Evolutionary conservation across 345 rosid genomes (phyloP), one percentile per base, ranked within the genome.

Genomic region (Aethionema arabicum): DNA sequence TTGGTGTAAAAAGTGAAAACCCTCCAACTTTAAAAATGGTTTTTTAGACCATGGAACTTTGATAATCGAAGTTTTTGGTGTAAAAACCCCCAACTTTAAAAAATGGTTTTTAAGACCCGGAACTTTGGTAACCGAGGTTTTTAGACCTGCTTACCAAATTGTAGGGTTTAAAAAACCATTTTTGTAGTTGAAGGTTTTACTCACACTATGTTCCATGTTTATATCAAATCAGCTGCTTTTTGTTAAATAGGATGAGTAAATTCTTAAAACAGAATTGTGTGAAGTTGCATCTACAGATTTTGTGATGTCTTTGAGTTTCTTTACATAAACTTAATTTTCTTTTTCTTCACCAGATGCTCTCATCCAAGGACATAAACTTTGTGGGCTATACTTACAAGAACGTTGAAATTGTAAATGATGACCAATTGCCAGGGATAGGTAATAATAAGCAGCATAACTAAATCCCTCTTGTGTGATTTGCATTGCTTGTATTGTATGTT

Each of bases 321-420:
- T 55, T 55, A 44, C 46, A 27, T 56, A 16, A 35, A 8, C 11
- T 55, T 52, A 51, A 32, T 35, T 61, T 69, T 45, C 8, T 48
- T 35, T 41, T 39, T 32, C 31, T 54, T 54, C 53, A 69, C 76
- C 92, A 93, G 99, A 93, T 92, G 98, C 95, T 92, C 52, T 79
- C 95, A 16, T 92, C 98, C 31, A 92, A 92, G 78, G 98, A 92
- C 70, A 65, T 92, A 35, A 87, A 92, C 82, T 92, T 92, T 66
- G 96, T 92, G 65, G 98, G 98, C 64, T 92, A 92, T 68, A 92
- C 98, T 2, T 91, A 91, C 78, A 91, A 91, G 82, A 91, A 91
- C 75, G 86, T 87, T 47, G 99, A 93, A 76, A 90, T 93, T 10
- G 90, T 93, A 59, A 86, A 93, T 56, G 92, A 87, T 73, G 72